phyloP scores from a whole-genome alignment of 192 early-diverging fungal genomes.

The Neocallimastix lanati region DNA sequence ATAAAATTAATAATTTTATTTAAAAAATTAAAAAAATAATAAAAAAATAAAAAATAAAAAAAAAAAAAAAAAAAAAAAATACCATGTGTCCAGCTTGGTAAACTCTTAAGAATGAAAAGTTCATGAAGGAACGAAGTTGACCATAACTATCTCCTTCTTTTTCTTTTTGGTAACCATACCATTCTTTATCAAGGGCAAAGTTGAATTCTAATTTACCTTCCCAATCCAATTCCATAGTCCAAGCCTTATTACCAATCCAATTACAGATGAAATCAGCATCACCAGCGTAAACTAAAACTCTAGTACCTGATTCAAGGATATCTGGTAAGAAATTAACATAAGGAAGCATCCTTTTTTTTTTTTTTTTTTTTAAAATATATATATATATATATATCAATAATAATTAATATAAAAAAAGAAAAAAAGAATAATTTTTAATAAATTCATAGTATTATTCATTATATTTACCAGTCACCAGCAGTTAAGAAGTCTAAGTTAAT shows the following conservation, averaged over 20 bases:
- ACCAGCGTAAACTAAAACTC: constrained; percentile 76
- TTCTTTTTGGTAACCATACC: constrained; percentile 38
- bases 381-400: no score
- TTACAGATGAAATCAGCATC: constrained; percentile 91
- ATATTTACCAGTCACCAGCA: constrained; percentile 56
- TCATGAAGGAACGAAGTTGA: constrained; percentile 47
- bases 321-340: constrained; percentile 19
- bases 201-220: constrained; percentile 49
- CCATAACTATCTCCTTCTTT: constrained; percentile 25
- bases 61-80: no score
- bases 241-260: constrained; percentile 80
- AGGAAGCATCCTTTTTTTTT: background rate
- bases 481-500: constrained; percentile 58
- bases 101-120: constrained; percentile 68
- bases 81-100: constrained; percentile 81
- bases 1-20: no score
- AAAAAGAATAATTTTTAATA: no score
- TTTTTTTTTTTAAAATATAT: no score
- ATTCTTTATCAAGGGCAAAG: constrained; percentile 43
- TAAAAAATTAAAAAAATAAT: no score
- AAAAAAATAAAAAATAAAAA: no score
- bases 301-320: constrained; percentile 60
- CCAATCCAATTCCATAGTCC: constrained; percentile 76
- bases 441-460: no score
- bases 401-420: no score